Conservation (phyloP, 1,284 basidiomycete species). For the Cryptococcus jaspeensis region DNA sequence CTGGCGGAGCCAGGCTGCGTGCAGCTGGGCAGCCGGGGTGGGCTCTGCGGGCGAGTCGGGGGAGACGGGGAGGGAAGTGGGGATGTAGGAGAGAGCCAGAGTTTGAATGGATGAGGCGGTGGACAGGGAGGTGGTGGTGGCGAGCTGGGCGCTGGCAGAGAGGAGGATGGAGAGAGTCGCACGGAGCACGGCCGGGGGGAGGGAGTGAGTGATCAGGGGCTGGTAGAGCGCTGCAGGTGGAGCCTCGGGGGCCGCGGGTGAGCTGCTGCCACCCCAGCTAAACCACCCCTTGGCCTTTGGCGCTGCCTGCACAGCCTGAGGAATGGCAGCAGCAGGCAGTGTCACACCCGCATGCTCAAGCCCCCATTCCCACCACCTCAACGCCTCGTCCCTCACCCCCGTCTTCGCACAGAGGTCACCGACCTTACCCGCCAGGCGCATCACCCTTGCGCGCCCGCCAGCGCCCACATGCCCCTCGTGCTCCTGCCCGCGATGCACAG, state of each 20-base stretch:
- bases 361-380: constrained; percentile 48
- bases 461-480: constrained; percentile 3
- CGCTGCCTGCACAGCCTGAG: constrained; percentile 11
- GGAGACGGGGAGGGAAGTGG: constrained; percentile 51
- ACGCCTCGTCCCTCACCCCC: constrained; percentile 32
- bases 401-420: constrained; percentile 40
- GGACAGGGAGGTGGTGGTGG: constrained; percentile 69
- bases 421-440: constrained; percentile 46
- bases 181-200: constrained; percentile 60
- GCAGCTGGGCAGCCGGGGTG: constrained; percentile 59
- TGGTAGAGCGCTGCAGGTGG: constrained; percentile 1
- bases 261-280: neutral
- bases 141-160: constrained; percentile 66
- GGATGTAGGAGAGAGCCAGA: constrained; percentile 78
- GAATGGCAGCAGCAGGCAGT: neutral
- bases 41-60: constrained; percentile 57
- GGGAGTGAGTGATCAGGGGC: neutral
- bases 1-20: constrained; percentile 67
- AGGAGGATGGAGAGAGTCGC: constrained; percentile 65
- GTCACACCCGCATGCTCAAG: constrained; percentile 28
- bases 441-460: constrained; percentile 24
- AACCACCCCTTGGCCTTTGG: constrained; percentile 18
- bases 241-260: neutral
- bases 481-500: constrained; percentile 12
- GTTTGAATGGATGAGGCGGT: constrained; percentile 83